These are phyloP conservation scores for Xylaria intraflava DNA, from an alignment of 495 filamentous ascomycete species.

Conservation along the genomic window DNA sequence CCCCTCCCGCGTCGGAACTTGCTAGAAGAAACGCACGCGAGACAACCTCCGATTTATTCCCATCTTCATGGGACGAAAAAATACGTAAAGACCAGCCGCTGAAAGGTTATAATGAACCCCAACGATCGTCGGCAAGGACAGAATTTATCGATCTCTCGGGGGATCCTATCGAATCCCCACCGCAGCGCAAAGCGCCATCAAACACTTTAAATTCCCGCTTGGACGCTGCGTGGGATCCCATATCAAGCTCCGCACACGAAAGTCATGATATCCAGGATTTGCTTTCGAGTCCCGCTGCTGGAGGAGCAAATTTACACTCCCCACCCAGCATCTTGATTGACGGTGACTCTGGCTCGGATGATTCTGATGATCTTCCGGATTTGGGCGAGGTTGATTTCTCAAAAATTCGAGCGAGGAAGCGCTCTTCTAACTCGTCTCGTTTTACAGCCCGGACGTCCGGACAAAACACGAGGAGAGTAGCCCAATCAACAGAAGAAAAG, in stretches of 20 bases:
- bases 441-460: constrained; percentile 4
- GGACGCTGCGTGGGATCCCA: constrained; percentile 40
- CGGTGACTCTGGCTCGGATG: constrained; percentile 18
- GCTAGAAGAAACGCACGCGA: background rate
- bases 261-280: constrained; percentile 5
- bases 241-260: constrained; percentile 43
- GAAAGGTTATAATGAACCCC: background rate
- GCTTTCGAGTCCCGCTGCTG: constrained; percentile 6
- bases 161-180: constrained; percentile 5
- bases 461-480: constrained; percentile 11
- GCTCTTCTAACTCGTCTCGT: constrained; percentile 14
- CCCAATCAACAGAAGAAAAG: constrained; percentile 31
- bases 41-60: constrained; percentile 20
- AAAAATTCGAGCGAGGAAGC: constrained; percentile 11
- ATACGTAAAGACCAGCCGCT: background rate
- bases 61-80: constrained; percentile 16
- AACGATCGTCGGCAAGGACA: constrained; percentile 1
- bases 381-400: constrained; percentile 26
- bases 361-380: constrained; percentile 37
- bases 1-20: background rate
- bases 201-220: constrained; percentile 10
- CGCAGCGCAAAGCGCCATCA: background rate
- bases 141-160: constrained; percentile 25
- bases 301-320: background rate
- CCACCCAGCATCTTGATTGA: constrained; percentile 1